Evolutionary conservation across 441 rosid species (phyloP).

Genomic region (Sinapis alba): DNA sequence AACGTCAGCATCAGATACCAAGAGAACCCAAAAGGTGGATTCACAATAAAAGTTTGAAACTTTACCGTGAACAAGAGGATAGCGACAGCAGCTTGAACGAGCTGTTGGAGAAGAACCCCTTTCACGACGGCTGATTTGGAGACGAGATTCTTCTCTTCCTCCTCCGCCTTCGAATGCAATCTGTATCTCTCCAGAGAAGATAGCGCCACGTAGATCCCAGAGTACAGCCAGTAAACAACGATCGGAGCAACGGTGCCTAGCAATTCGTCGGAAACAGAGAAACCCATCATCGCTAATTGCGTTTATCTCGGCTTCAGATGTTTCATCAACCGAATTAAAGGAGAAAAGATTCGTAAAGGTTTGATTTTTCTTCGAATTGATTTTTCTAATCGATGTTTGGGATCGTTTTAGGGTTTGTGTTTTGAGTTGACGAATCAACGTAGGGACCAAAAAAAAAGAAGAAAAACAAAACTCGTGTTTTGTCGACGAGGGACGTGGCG

Average conservation of each 20-base stretch:
- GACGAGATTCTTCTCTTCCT: slow-evolving; percentile 80
- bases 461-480: not conserved
- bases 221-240: slow-evolving; percentile 74
- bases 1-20: slow-evolving; percentile 8
- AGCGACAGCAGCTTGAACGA: slow-evolving; percentile 75
- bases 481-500: slow-evolving; percentile 21
- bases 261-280: slow-evolving; percentile 70
- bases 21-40: not conserved
- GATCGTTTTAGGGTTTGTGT: slow-evolving; percentile 28
- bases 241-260: slow-evolving; percentile 76
- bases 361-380: too few species aligned
- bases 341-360: not conserved
- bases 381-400: slow-evolving; percentile 9
- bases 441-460: too few species aligned
- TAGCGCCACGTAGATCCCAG: slow-evolving; percentile 62
- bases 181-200: slow-evolving; percentile 65
- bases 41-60: not conserved
- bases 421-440: slow-evolving; percentile 31
- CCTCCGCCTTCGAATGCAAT: slow-evolving; percentile 73
- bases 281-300: slow-evolving; percentile 45
- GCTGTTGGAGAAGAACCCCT: slow-evolving; percentile 83
- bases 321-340: not conserved
- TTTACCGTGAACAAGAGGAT: slow-evolving; percentile 69
- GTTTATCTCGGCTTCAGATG: slow-evolving; percentile 20
- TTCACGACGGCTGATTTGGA: slow-evolving; percentile 67